Base-by-base conservation (phyloP, 2,329 filamentous ascomycete genomes). In the Colletotrichum sp. region DNA sequence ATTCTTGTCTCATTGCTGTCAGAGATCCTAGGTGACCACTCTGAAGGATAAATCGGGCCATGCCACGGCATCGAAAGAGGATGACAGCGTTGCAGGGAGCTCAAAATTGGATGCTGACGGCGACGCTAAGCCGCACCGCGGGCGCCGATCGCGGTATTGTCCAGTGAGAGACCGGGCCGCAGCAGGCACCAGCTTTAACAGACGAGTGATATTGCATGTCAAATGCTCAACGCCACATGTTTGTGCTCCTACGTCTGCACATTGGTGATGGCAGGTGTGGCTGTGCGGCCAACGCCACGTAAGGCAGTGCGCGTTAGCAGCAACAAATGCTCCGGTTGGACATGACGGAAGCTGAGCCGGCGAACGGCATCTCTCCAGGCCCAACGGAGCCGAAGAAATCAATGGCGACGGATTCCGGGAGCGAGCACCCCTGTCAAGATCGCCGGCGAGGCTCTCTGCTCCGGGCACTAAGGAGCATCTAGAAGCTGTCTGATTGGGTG, bases 131-230 rank as follows among this genome's bases (percentile, higher is more conserved):
- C 11, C 22, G 22, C 27, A 71, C 34, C 27, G 61, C 30, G 6
- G 12, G 63, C n/a, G 62, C 22, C 19, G 69, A 72, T 72, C 69
- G 25, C 15, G 22, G 13, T 15, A 19, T 25, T 4, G 15, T 39
- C 61, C 61, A 62, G n/a, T 72, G 25, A 19, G 32, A n/a, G 36
- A 30, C 22, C 22, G 22, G 62, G 34, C n/a, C 27, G 34, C 15
- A 44, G 13, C n/a, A 72, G 69, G 69, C 73, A 68, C 55, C 69
- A 39, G 34, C 63, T 29, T 72, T 52, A 68, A 65, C n/a, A 72
- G 16, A 9, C 27, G 9, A 44, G 29, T 34, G 29, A 52, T 62
- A 49, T 62, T 59, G 52, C 52, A 62, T 5, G n/a, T 69, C 55
- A 16, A 22, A n/a, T 2, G 12, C 27, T 62, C 32, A n/a, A 25